phyloP scores from a whole-genome alignment of 306 rosid genomes.

The Mimosa bimucronata region DNA sequence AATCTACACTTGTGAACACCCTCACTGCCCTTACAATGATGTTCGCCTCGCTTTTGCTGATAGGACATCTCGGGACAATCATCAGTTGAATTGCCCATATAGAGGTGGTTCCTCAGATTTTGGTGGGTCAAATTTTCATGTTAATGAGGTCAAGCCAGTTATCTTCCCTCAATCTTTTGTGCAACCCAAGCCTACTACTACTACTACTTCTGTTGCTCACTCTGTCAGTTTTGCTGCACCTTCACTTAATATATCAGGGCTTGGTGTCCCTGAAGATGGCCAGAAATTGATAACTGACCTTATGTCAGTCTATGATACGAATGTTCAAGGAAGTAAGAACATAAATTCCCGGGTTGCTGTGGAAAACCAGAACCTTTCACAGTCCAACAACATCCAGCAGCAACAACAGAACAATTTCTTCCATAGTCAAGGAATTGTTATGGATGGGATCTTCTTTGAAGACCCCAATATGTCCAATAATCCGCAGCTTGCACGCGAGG shows the following conservation, averaged over 20 bases:
- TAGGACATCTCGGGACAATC: slow-evolving; percentile 63
- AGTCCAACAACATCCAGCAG: slow-evolving; percentile 39
- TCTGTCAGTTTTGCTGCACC: slow-evolving; percentile 47
- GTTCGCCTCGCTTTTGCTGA: slow-evolving; percentile 53
- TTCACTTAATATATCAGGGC: slow-evolving; percentile 52
- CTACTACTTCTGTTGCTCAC: slow-evolving; percentile 18
- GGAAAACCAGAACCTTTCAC: slow-evolving; percentile 45
- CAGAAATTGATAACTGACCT: slow-evolving; percentile 62
- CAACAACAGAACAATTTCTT: slow-evolving; percentile 48
- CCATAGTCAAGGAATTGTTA: slow-evolving; percentile 43
- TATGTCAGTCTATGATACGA: slow-evolving; percentile 59
- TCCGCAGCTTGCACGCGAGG: slow-evolving; percentile 46
- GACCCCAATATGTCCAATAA: slow-evolving; percentile 37
- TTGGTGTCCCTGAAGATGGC: slow-evolving; percentile 67
- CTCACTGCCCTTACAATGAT: slow-evolving; percentile 60
- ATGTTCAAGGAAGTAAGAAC: slow-evolving; percentile 50
- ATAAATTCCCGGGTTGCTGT: slow-evolving; percentile 28
- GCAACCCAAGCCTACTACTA: slow-evolving; percentile 40
- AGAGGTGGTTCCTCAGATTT: slow-evolving; percentile 46
- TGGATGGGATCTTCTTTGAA: slow-evolving; percentile 56
- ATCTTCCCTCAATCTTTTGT: slow-evolving; percentile 56
- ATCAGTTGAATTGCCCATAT: slow-evolving; percentile 58
- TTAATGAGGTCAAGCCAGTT: slow-evolving; percentile 60
- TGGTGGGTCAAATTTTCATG: slow-evolving; percentile 56
- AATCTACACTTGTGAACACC: slow-evolving; percentile 54